These are phyloP conservation scores for Iris pallida DNA, from an alignment of 116 monocot genomes.

Conservation along the genomic window DNA sequence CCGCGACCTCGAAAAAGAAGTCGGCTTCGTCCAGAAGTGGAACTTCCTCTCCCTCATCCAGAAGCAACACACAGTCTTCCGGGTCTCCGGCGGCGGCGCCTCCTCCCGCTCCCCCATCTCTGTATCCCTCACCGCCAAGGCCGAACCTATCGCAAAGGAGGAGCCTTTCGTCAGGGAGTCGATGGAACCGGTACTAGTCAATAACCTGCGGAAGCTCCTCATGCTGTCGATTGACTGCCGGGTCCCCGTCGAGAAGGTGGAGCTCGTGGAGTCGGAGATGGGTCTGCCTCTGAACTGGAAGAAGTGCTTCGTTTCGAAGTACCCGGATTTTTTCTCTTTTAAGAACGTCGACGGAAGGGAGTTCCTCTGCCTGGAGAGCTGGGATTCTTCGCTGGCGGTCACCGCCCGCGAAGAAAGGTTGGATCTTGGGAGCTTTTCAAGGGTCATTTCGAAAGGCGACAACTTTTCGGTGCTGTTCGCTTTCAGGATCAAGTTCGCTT, in stretches of 20 bases:
- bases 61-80: slow-evolving; percentile 65
- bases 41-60: slow-evolving; percentile 64
- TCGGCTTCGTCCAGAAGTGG: slow-evolving; percentile 90
- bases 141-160: slow-evolving; percentile 34
- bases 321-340: slow-evolving; percentile 53
- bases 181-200: slow-evolving; percentile 83
- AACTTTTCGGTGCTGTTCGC: slow-evolving; percentile 63
- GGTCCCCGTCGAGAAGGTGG: slow-evolving; percentile 69
- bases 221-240: slow-evolving; percentile 93
- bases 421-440: slow-evolving; percentile 22
- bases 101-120: slow-evolving; percentile 42
- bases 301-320: slow-evolving; percentile 38
- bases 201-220: slow-evolving; percentile 60
- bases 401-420: slow-evolving; percentile 72
- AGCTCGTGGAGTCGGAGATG: slow-evolving; percentile 50
- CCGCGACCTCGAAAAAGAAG: slow-evolving; percentile 90
- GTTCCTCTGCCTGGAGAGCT: slow-evolving; percentile 74
- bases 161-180: slow-evolving; percentile 38
- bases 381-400: slow-evolving; percentile 76
- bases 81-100: slow-evolving; percentile 59
- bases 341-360: slow-evolving; percentile 29
- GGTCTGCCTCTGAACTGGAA: slow-evolving; percentile 61
- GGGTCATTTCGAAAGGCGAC: slow-evolving; percentile 38
- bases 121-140: slow-evolving; percentile 57
- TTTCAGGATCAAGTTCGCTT: slow-evolving; percentile 59